A percentile compares a stretch with the other conserved stretches of the same genome.
These are phyloP conservation scores for Penicillium sp. DNA, from an alignment of 2,329 filamentous ascomycete species.

Conservation along the genomic window DNA sequence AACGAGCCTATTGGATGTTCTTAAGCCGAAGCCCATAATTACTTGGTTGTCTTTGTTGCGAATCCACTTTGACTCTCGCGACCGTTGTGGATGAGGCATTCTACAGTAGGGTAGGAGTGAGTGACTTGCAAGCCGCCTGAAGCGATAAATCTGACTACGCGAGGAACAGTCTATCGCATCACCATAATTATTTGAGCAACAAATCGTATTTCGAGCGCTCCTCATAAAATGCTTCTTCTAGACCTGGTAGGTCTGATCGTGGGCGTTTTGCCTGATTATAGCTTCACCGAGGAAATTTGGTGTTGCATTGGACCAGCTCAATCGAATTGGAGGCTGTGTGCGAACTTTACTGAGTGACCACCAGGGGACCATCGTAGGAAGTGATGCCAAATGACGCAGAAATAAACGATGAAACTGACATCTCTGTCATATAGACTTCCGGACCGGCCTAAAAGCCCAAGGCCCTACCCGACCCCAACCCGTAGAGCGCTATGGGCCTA, in stretches of 20 bases:
- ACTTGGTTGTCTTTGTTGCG: background rate
- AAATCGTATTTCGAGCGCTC: background rate
- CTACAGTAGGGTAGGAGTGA: no score
- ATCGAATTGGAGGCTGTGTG: background rate
- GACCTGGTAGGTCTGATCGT: background rate
- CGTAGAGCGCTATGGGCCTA: no score
- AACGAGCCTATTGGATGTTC: background rate
- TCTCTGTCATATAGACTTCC: background rate
- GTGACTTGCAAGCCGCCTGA: no score
- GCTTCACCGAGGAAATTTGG: background rate
- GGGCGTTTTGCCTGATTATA: background rate
- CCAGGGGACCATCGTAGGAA: background rate
- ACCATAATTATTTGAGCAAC: background rate
- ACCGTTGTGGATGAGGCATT: no score
- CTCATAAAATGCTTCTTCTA: background rate
- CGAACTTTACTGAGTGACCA: background rate
- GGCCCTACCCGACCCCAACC: no score
- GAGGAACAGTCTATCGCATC: no score
- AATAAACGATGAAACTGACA: slow-evolving; percentile 2
- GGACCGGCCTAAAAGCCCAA: no score
- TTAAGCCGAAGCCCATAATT: background rate
- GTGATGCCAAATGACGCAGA: background rate
- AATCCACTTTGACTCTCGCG: no score
- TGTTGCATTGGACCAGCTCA: background rate
- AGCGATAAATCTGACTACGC: no score